Evolutionary conservation across 306 rosid genomes (phyloP), one percentile per base, ranked within the genome.

Genomic region (Rosa rugosa): DNA sequence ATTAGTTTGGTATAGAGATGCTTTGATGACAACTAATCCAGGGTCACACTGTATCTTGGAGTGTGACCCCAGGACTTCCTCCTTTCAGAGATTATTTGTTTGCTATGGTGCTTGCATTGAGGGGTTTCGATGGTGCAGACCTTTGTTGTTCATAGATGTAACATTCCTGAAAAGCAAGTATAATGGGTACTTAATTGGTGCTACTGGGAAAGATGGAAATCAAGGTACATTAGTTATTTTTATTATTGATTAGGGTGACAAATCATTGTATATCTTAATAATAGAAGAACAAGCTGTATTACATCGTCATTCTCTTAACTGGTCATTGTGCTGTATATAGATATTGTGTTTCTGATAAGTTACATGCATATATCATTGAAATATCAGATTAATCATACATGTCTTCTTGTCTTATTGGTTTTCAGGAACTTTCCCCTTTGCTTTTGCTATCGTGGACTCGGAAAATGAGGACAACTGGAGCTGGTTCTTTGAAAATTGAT

Each of bases 91-190:
- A 69, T 69, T 69, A 36, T 69, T 69, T 69, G 49, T 69, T 23
- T 69, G 73, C 36, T 69, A 44, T 45, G 73, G 73, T 45, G 73
- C 73, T 69, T 69, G 56, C 73, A 45, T 69, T 69, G 54, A 69
- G 34, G 40, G 56, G 23, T 69, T 69, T 44, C 2, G 3, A 47
- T 69, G 73, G 73, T 69, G 73, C 73, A 44, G 40, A 23, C 56
- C 56, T 25, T 45, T 69, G 73, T 45, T 69, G 73, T 45, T 69
- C 20, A 45, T 69, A 69, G 73, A 69, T 23, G 56, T 7, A 3
- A 23, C 36, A 9, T 4, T 12, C 22, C 11, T 69, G 17, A 47
- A 69, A 45, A 45, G 12, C 6, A 69, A 69, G 56, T 27, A 69
- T 13, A 16, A 5, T 10, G 73, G 73, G 4, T 46, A 69, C 25